These are phyloP conservation scores for Usnea hakonensis DNA, from an alignment of 495 filamentous ascomycete genomes.

Conservation along the genomic window DNA sequence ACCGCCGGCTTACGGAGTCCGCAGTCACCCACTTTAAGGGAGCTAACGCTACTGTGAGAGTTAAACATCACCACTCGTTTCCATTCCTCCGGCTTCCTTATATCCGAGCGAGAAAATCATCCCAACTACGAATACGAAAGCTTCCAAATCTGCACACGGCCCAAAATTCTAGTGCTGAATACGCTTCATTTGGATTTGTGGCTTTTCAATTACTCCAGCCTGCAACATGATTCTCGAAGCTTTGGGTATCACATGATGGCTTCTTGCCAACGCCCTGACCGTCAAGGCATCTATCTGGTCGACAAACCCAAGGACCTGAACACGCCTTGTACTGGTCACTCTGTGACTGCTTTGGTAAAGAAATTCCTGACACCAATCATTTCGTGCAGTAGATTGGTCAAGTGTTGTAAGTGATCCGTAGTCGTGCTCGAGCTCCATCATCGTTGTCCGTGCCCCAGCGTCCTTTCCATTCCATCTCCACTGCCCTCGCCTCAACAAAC, in stretches of 20 bases:
- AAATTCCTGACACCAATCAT: no score
- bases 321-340: no score
- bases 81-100: background rate
- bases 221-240: no score
- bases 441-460: conserved; percentile 58
- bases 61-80: background rate
- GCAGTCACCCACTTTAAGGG: background rate
- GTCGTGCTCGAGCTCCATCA: conserved; percentile 39
- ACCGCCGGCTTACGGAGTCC: no score
- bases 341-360: no score
- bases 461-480: conserved; percentile 63
- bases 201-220: background rate
- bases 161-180: background rate
- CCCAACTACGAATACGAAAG: background rate
- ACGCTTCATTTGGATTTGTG: background rate
- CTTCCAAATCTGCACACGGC: background rate
- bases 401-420: conserved; percentile 43
- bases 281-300: no score
- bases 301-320: no score
- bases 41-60: background rate
- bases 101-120: background rate
- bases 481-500: conserved; percentile 53
- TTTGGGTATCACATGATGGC: background rate
- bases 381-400: background rate
- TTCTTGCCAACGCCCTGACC: background rate